Evolutionary conservation across 306 rosid genomes (phyloP).

Genomic region (Betula pendula): DNA sequence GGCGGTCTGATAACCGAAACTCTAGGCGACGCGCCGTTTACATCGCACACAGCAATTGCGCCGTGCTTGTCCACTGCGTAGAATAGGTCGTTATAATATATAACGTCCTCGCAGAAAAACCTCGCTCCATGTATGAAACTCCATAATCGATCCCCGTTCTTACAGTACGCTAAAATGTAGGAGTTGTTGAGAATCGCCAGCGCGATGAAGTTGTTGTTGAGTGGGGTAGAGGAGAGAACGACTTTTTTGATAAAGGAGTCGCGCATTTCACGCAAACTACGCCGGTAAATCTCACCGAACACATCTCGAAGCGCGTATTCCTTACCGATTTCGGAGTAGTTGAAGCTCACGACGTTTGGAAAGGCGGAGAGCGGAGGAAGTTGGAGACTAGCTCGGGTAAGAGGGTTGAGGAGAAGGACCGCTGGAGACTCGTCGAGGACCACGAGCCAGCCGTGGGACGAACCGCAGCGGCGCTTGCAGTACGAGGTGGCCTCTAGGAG

Average conservation of each 20-base stretch:
- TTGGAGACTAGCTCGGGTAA: conserved; percentile 40
- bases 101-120: conserved; percentile 53
- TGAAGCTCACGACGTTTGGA: conserved; percentile 59
- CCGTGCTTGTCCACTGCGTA: conserved; percentile 63
- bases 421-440: conserved; percentile 55
- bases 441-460: conserved; percentile 71
- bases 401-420: conserved; percentile 54
- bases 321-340: conserved; percentile 51
- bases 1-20: conserved; percentile 33
- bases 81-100: conserved; percentile 39
- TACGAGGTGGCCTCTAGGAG: conserved; percentile 51
- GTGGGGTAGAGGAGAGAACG: conserved; percentile 54
- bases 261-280: conserved; percentile 53
- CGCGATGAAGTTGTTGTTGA: conserved; percentile 30
- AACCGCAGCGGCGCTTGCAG: conserved; percentile 57
- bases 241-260: conserved; percentile 54
- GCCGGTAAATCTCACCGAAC: conserved; percentile 28
- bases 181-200: conserved; percentile 51
- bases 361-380: conserved; percentile 67
- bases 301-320: conserved; percentile 43
- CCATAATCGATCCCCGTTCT: conserved; percentile 49
- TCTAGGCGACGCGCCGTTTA: conserved; percentile 20
- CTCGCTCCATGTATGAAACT: conserved; percentile 33
- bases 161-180: conserved; percentile 46
- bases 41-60: conserved; percentile 47